Conservation (phyloP, 768 basidiomycete genomes). For the Lentinula edodes region DNA sequence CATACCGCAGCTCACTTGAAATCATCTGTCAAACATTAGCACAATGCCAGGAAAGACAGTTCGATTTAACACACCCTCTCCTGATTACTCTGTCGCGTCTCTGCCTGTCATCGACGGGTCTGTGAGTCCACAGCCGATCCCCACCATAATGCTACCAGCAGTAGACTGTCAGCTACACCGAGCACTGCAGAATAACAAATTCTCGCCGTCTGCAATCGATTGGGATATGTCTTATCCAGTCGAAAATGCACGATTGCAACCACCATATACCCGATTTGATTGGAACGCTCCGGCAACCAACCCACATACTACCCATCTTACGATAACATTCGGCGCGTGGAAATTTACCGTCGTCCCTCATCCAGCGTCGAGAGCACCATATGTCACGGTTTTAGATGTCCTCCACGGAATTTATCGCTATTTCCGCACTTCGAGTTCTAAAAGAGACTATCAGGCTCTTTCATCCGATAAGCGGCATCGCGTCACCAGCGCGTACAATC, state of each 20-base stretch:
- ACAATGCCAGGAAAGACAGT: slow-evolving; percentile 10
- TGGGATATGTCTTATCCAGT: slow-evolving; percentile 14
- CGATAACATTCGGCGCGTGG: slow-evolving; percentile 4
- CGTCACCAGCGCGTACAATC: slow-evolving; percentile 11
- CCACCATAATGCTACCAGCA: not conserved
- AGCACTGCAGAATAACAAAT: not conserved
- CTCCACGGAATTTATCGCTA: slow-evolving; percentile 3
- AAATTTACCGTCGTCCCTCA: not conserved
- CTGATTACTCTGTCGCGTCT: slow-evolving; percentile 10
- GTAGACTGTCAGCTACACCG: slow-evolving; percentile 9
- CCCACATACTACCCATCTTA: slow-evolving; percentile 4
- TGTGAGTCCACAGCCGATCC: slow-evolving; percentile 11
- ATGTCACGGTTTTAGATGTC: slow-evolving; percentile 10
- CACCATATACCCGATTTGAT: not conserved
- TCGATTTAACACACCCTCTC: slow-evolving; percentile 14
- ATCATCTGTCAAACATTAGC: not conserved
- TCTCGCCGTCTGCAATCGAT: not conserved
- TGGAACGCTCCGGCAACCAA: slow-evolving; percentile 4
- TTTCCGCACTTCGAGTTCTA: not conserved
- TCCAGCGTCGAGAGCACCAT: not conserved
- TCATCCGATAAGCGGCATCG: not conserved
- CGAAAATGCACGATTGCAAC: not conserved
- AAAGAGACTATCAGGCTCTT: not conserved
- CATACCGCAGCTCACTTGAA: not conserved
- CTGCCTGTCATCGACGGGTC: slow-evolving; percentile 16